A percentile compares a stretch with the other conserved stretches of the same genome.
Evolutionary conservation across 371 early-diverging fungal species (phyloP).

Genomic region (Smittium culicis): DNA sequence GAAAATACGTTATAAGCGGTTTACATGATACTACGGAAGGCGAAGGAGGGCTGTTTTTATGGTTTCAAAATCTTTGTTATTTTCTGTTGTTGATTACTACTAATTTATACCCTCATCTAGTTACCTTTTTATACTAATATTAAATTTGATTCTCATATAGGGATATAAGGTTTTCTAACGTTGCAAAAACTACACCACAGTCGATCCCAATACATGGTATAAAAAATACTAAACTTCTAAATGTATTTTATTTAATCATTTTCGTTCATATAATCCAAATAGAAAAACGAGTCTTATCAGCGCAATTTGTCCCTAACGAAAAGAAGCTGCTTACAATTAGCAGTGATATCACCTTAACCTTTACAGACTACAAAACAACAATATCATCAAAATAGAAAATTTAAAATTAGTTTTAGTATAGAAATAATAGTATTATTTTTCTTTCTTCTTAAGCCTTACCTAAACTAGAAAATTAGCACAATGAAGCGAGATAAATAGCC

Average conservation of each 20-base stretch:
- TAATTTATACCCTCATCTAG: too few relatives aligned
- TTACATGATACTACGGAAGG: conserved; percentile 10
- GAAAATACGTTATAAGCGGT: conserved; percentile 8
- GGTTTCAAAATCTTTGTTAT: conserved; percentile 1
- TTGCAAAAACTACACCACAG: conserved; percentile 9
- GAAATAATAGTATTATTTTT: background rate
- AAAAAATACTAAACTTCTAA: background rate
- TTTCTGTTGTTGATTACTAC: too few relatives aligned
- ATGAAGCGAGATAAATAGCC: too few relatives aligned
- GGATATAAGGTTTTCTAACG: conserved; percentile 11
- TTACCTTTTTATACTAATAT: background rate
- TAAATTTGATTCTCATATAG: background rate
- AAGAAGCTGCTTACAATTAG: conserved; percentile 5
- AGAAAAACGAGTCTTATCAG: conserved; percentile 10
- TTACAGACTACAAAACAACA: conserved; percentile 7
- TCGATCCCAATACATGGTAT: conserved; percentile 8
- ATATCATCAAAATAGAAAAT: background rate
- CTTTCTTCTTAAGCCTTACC: background rate
- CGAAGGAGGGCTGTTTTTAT: conserved; percentile 10
- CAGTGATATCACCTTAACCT: conserved; percentile 3
- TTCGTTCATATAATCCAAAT: background rate
- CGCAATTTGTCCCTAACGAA: conserved; percentile 10
- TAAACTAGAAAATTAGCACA: too few relatives aligned
- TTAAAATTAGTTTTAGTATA: background rate
- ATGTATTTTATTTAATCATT: background rate